Evolutionary conservation across 2,329 filamentous ascomycete species (phyloP).

Genomic region (Bipolaris gigantea): DNA sequence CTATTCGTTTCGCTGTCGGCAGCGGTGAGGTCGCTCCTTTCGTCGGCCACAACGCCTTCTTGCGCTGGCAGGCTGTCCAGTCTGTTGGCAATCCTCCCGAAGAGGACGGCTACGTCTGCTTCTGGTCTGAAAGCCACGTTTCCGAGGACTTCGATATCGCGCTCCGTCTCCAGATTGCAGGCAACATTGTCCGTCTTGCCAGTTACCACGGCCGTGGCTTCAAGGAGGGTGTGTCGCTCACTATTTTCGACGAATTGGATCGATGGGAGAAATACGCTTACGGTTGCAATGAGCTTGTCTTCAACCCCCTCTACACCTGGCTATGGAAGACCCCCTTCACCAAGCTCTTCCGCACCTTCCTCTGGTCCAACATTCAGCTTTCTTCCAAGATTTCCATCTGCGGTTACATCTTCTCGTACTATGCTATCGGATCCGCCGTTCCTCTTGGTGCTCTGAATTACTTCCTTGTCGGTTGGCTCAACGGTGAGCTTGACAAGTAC

Average conservation of each 20-base stretch:
- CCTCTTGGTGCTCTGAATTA: slow-evolving; percentile 68
- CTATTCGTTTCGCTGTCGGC: slow-evolving; percentile 68
- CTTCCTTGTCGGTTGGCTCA: slow-evolving; percentile 70
- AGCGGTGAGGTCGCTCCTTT: slow-evolving; percentile 73
- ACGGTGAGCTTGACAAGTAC: slow-evolving; percentile 75
- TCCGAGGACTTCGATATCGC: slow-evolving; percentile 77
- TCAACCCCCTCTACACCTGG: slow-evolving; percentile 67
- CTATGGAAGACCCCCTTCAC: slow-evolving; percentile 64
- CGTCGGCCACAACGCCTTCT: slow-evolving; percentile 74
- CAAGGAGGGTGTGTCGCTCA: slow-evolving; percentile 72
- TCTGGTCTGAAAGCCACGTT: slow-evolving; percentile 75
- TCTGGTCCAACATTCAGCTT: slow-evolving; percentile 62
- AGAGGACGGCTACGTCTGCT: slow-evolving; percentile 62
- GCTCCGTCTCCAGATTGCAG: slow-evolving; percentile 67
- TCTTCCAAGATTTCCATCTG: slow-evolving; percentile 71
- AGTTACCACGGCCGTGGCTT: slow-evolving; percentile 70
- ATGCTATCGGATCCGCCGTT: slow-evolving; percentile 67
- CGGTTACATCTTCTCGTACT: slow-evolving; percentile 70
- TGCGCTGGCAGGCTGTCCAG: slow-evolving; percentile 68
- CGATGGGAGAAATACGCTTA: slow-evolving; percentile 73
- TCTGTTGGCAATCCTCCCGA: slow-evolving; percentile 51
- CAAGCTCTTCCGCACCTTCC: slow-evolving; percentile 62
- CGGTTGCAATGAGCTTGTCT: slow-evolving; percentile 70
- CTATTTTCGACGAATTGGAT: slow-evolving; percentile 69
- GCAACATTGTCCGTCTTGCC: slow-evolving; percentile 68